Percentiles rank a stretch among this genome's conserved stretches.
These are phyloP conservation scores for Lodderomyces margitis DNA, from an alignment of 1,139 yeast genomes.

Conservation along the genomic window DNA sequence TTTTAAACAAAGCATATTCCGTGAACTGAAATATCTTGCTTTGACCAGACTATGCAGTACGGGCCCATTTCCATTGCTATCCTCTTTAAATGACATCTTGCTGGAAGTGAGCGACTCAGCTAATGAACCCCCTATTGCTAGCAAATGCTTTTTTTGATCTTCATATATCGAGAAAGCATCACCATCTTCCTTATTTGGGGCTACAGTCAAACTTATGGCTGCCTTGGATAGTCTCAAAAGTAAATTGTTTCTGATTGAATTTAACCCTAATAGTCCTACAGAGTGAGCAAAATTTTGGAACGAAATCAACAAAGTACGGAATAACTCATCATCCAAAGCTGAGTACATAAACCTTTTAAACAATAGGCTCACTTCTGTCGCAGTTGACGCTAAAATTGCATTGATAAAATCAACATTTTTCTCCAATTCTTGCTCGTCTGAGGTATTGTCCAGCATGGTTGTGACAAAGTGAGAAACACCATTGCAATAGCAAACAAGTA, in stretches of 20 bases:
- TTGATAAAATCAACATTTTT: conserved; percentile 38
- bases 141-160: conserved; percentile 34
- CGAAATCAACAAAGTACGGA: conserved; percentile 64
- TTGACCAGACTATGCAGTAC: conserved; percentile 6
- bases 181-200: conserved; percentile 8
- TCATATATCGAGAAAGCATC: conserved; percentile 10
- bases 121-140: conserved; percentile 58
- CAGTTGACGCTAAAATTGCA: conserved; percentile 40
- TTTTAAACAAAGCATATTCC: conserved; percentile 74
- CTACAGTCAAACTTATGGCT: conserved; percentile 36
- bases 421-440: conserved; percentile 27
- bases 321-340: conserved; percentile 62
- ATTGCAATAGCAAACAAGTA: conserved; percentile 59
- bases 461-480: conserved; percentile 62
- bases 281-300: conserved; percentile 81
- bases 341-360: conserved; percentile 59
- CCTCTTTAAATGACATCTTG: conserved; percentile 15
- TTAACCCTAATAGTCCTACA: conserved; percentile 67
- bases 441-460: conserved; percentile 19
- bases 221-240: conserved; percentile 57
- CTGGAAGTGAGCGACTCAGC: conserved; percentile 48
- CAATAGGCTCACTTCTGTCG: conserved; percentile 46
- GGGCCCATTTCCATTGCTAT: neutral
- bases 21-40: conserved; percentile 50
- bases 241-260: conserved; percentile 57